Conservation (phyloP, 169 alveolate species). For the Cytauxzoon felis region DNA sequence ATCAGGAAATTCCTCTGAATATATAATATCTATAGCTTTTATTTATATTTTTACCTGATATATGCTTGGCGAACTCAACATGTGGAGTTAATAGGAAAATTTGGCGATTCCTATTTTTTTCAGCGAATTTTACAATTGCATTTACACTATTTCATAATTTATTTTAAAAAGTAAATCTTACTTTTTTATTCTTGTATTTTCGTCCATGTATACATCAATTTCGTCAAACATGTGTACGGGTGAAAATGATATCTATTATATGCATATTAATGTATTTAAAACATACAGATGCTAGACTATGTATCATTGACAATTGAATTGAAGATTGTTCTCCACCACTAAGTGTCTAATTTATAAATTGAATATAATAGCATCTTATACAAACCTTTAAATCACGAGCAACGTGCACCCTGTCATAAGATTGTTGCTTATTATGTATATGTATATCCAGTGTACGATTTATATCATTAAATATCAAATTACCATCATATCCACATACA, state of each 20-base stretch:
- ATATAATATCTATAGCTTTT: not conserved
- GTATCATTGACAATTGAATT: conserved; percentile 61
- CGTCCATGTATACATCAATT: conserved; percentile 65
- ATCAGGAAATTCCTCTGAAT: conserved; percentile 40
- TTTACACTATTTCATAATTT: conserved; percentile 19
- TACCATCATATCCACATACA: conserved; percentile 60
- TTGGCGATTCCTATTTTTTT: conserved; percentile 42
- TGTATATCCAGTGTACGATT: conserved; percentile 56
- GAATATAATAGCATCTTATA: not conserved
- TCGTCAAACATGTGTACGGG: conserved; percentile 66
- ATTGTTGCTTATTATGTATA: conserved; percentile 56
- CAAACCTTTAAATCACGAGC: conserved; percentile 54
- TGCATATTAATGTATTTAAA: not conserved
- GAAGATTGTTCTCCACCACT: conserved; percentile 65
- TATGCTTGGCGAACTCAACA: conserved; percentile 57
- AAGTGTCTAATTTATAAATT: conserved; percentile 38
- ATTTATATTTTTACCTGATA: conserved; percentile 12
- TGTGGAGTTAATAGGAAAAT: conserved; percentile 63
- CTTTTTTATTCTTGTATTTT: conserved; percentile 54
- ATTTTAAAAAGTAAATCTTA: not conserved
- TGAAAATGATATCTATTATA: conserved; percentile 37
- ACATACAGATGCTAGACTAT: conserved; percentile 50
- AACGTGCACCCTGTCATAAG: conserved; percentile 44
- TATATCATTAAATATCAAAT: conserved; percentile 56
- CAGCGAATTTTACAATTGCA: conserved; percentile 50